Evolutionary conservation across 306 rosid genomes (phyloP).

Genomic region (Lathyrus sativus): DNA sequence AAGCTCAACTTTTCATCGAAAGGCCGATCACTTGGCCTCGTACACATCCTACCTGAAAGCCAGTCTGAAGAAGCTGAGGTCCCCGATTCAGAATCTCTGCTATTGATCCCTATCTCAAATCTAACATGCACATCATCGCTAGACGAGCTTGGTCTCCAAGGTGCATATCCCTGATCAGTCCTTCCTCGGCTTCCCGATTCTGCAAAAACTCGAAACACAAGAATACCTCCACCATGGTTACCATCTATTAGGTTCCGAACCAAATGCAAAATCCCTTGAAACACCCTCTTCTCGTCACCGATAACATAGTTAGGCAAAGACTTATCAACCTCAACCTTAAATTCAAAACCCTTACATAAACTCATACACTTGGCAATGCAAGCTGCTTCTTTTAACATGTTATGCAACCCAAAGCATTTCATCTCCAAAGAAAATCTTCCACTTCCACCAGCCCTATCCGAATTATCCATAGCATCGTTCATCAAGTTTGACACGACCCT

Average conservation of each 20-base stretch:
- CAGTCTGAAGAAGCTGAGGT: constrained; percentile 40
- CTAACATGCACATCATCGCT: constrained; percentile 63
- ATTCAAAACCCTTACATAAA: constrained; percentile 57
- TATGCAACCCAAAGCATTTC: constrained; percentile 63
- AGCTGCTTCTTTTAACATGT: constrained; percentile 72
- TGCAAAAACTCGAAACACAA: constrained; percentile 50
- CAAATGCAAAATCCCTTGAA: constrained; percentile 91
- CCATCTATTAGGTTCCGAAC: constrained; percentile 64
- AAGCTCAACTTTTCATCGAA: constrained; percentile 68
- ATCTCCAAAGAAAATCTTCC: constrained; percentile 68
- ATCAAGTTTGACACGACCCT: constrained; percentile 68
- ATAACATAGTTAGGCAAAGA: constrained; percentile 67
- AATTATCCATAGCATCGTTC: constrained; percentile 71
- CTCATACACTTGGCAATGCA: constrained; percentile 76
- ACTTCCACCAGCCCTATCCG: constrained; percentile 60
- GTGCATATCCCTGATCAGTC: constrained; percentile 63
- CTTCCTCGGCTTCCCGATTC: constrained; percentile 74
- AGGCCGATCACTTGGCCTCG: constrained; percentile 38
- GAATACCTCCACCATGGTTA: constrained; percentile 55
- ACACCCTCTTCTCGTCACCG: constrained; percentile 87
- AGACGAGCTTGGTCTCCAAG: constrained; percentile 67
- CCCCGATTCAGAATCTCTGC: constrained; percentile 44
- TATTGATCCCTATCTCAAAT: constrained; percentile 66
- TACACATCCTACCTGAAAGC: constrained; percentile 40
- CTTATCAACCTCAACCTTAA: constrained; percentile 70